Evolutionary conservation across 805 yeast species (phyloP).

Genomic region (Pichia scutulata): DNA sequence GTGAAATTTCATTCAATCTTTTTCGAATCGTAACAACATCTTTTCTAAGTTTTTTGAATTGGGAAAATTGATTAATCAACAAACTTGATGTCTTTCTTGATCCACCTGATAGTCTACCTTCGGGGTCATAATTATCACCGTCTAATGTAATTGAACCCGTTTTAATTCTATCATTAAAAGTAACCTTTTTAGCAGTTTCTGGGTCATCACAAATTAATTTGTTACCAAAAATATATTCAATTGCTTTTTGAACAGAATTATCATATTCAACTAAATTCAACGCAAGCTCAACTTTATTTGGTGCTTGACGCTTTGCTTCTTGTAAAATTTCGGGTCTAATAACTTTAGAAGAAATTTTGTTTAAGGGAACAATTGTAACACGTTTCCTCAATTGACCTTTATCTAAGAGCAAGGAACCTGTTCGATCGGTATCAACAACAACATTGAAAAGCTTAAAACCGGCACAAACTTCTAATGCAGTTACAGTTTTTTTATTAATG

Average conservation of each 20-base stretch:
- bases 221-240: conserved; percentile 86
- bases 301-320: conserved; percentile 69
- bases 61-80: conserved; percentile 57
- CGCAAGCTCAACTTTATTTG: conserved; percentile 86
- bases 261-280: conserved; percentile 72
- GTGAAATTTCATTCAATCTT: conserved; percentile 34
- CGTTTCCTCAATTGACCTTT: conserved; percentile 70
- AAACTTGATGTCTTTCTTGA: conserved; percentile 57
- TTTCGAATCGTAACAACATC: conserved; percentile 34
- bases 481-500: conserved; percentile 49
- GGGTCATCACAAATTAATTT: conserved; percentile 87
- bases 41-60: conserved; percentile 37
- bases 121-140: conserved; percentile 94
- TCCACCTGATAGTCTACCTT: conserved; percentile 96
- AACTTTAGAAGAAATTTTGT: conserved; percentile 62
- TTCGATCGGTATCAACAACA: conserved; percentile 79
- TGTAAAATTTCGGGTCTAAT: conserved; percentile 45
- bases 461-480: conserved; percentile 89
- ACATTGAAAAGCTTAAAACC: conserved; percentile 87
- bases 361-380: conserved; percentile 87
- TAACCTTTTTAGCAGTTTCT: conserved; percentile 79
- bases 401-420: conserved; percentile 78
- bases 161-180: conserved; percentile 75
- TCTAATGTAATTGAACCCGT: conserved; percentile 81
- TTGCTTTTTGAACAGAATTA: conserved; percentile 62